Base-by-base conservation (phyloP, 257 asterid species). In the Capsicum pubescens region DNA sequence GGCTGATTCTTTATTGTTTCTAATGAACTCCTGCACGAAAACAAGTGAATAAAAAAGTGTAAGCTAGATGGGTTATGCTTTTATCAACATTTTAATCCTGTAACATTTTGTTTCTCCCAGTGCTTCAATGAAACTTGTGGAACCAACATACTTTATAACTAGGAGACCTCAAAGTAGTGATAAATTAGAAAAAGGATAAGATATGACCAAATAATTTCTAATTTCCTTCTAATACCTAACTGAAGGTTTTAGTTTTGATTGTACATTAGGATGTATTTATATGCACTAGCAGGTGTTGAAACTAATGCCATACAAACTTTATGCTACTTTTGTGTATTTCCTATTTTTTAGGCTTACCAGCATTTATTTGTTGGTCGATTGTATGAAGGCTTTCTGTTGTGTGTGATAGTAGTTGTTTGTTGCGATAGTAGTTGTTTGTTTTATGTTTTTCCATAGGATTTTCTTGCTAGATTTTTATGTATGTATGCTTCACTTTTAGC, bases 21-120 rank as follows among this genome's bases (percentile, higher is more conserved):
- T 55, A 16, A 79, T 21, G 67, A 84, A 84, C 54, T 79, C 86
- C 84, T 84, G 67, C 86, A 60, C 72, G 71, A 70, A 48, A 7
- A 16, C 68, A 76, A 82, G 76, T 52, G 50, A 69, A 64, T 26
- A 82, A 82, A 12, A 12, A 82, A 50, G 32, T 9, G 12, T 9
- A 42, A 56, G 50, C 56, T 52, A 50, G 67, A 16, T 66, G 48
- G 60, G 21, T 60, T 14, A 21, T 76, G 13, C 48, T 52, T 42
- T 52, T 52, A 76, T 11, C 44, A 50, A 71, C 44, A 35, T 80
- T 55, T 57, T 57, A 4, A n/a, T 57, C 26, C 11, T 57, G 9
- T 10, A 56, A 50, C 66, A 36, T 79, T 35, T 80, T 39, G 57
- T 36, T 80, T 36, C 56, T 52, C 67, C 70, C 16, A 44, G 44